Conservation (phyloP, 106 monocot genomes). For the Allium sativum region DNA sequence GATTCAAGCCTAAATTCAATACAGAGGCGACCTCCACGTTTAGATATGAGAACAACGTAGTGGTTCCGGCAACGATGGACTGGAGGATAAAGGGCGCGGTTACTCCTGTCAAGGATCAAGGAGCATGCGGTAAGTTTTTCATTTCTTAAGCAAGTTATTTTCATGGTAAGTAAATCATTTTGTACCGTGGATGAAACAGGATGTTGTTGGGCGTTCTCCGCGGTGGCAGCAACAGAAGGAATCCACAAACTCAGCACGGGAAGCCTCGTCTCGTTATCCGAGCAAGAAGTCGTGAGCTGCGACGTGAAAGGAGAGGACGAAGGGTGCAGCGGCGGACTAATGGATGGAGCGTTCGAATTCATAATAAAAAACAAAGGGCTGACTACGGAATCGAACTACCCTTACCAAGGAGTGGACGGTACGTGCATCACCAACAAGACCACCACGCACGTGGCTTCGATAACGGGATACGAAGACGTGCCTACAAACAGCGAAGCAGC, state of each 20-base stretch:
- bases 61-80: no score
- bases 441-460: not conserved
- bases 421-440: constrained; percentile 9
- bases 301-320: not conserved
- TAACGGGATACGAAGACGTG: constrained; percentile 4
- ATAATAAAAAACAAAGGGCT: constrained; percentile 16
- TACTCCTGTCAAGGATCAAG: no score
- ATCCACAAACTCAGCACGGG: constrained; percentile 14
- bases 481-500: not conserved
- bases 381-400: constrained; percentile 17
- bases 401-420: constrained; percentile 5
- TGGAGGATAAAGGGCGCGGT: no score
- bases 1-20: no score
- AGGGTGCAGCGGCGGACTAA: constrained; percentile 19
- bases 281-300: constrained; percentile 26
- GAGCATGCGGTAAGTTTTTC: no score
- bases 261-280: constrained; percentile 14
- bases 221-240: constrained; percentile 21
- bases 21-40: no score
- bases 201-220: constrained; percentile 5
- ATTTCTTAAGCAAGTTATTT: no score
- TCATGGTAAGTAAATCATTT: no score
- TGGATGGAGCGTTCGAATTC: constrained; percentile 23
- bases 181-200: not conserved
- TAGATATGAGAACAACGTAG: no score